These are phyloP conservation scores for Clonostachys rosea DNA, from an alignment of 2,329 filamentous ascomycete species.

Conservation along the genomic window DNA sequence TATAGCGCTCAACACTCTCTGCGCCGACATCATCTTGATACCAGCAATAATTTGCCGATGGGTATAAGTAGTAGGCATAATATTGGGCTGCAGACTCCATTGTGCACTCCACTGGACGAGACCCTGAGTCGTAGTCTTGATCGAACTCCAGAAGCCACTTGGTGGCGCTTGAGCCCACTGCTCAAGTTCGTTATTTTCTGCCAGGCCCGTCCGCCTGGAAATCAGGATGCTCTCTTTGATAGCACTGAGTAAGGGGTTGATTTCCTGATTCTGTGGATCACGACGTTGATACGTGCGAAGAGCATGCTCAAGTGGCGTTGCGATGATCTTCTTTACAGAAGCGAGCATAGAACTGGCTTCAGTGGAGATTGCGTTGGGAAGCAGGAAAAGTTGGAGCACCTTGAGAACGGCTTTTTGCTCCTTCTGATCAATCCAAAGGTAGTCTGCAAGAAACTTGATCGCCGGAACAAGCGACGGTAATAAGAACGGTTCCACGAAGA, in stretches of 20 bases:
- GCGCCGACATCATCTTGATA: constrained; percentile 57
- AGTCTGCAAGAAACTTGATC: constrained; percentile 65
- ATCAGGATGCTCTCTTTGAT: constrained; percentile 56
- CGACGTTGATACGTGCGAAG: constrained; percentile 63
- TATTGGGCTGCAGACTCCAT: constrained; percentile 58
- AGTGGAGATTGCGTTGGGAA: constrained; percentile 63
- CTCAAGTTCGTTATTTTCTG: constrained; percentile 64
- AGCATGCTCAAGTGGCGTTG: constrained; percentile 62
- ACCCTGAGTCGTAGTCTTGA: constrained; percentile 57
- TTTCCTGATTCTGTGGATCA: constrained; percentile 62
- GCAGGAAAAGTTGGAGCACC: constrained; percentile 68
- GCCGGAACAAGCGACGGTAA: constrained; percentile 74
- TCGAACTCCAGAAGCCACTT: constrained; percentile 48
- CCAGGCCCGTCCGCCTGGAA: constrained; percentile 56
- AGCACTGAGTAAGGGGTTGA: constrained; percentile 63
- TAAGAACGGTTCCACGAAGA: constrained; percentile 74
- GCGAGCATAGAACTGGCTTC: constrained; percentile 69
- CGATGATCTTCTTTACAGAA: constrained; percentile 67
- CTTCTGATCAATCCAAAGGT: constrained; percentile 62
- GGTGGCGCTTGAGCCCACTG: constrained; percentile 44
- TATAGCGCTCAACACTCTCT: constrained; percentile 54
- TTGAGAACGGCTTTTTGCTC: constrained; percentile 67
- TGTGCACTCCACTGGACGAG: constrained; percentile 60
- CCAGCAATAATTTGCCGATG: constrained; percentile 65
- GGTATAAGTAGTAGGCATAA: constrained; percentile 62